Evolutionary conservation across 139 green algal genomes (phyloP).

Genomic region (Picochlorum sp.): DNA sequence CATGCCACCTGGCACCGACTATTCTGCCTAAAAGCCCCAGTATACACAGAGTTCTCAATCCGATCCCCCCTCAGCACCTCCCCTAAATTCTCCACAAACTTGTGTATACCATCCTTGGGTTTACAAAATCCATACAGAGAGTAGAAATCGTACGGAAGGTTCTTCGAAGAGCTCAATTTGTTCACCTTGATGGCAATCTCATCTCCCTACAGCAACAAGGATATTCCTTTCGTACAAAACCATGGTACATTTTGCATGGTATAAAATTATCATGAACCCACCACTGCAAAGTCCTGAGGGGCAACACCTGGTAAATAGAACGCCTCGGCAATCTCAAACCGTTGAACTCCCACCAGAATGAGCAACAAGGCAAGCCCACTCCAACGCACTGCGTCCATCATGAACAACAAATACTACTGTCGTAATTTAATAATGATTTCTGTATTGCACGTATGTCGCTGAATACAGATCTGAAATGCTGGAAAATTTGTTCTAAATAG

Average conservation of each 20-base stretch:
- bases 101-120: conserved; percentile 76
- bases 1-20: conserved; percentile 94
- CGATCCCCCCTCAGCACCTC: conserved; percentile 95
- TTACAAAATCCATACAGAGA: conserved; percentile 86
- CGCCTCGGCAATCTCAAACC: neutral
- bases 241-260: neutral
- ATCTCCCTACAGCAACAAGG: conserved; percentile 59
- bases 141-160: conserved; percentile 98
- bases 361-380: neutral
- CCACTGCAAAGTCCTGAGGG: conserved; percentile 76
- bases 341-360: neutral
- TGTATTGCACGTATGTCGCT: too few relatives aligned
- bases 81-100: conserved; percentile 89
- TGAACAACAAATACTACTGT: too few relatives aligned
- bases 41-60: conserved; percentile 96
- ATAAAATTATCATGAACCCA: conserved; percentile 9
- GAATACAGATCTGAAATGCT: too few relatives aligned
- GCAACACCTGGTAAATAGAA: conserved; percentile 95
- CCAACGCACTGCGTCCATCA: neutral
- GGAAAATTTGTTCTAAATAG: too few relatives aligned
- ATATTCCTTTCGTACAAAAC: neutral
- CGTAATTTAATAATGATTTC: too few relatives aligned
- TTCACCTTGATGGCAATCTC: conserved; percentile 88
- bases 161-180: conserved; percentile 89
- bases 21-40: conserved; percentile 82